These are phyloP conservation scores for Nemania sp. DNA, from an alignment of 2,329 filamentous ascomycete genomes.

Conservation along the genomic window DNA sequence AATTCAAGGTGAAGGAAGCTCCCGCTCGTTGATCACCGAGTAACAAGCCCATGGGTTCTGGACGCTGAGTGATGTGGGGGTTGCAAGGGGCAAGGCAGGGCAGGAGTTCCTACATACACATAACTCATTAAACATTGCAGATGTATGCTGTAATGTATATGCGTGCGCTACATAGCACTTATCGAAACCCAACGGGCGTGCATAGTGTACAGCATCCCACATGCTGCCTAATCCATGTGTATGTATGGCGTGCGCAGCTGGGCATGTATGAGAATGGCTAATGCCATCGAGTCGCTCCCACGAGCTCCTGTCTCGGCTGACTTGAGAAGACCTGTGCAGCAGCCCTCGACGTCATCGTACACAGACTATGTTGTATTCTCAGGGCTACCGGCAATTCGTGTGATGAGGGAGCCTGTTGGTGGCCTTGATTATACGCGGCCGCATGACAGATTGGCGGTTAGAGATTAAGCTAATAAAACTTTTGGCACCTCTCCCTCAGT, in stretches of 20 bases:
- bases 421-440: not conserved
- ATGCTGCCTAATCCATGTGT: not conserved
- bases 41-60: not conserved
- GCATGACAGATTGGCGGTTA: not conserved
- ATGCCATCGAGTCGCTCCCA: not conserved
- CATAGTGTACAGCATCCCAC: not conserved
- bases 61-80: not conserved
- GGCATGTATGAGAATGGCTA: not conserved
- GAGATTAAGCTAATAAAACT: not conserved
- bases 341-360: not conserved
- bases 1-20: not conserved
- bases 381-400: not conserved
- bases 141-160: not conserved
- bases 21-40: not conserved
- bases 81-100: not conserved
- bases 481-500: not conserved
- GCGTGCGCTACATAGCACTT: not conserved
- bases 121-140: not conserved
- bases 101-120: not conserved
- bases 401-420: not conserved
- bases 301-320: not conserved
- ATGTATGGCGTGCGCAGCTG: not conserved
- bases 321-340: not conserved
- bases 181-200: not conserved
- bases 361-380: not conserved